Percentiles rank a stretch among this genome's conserved stretches.
These are phyloP conservation scores for Alternaria metachromatica DNA, from an alignment of 2,329 filamentous ascomycete species.

Conservation along the genomic window DNA sequence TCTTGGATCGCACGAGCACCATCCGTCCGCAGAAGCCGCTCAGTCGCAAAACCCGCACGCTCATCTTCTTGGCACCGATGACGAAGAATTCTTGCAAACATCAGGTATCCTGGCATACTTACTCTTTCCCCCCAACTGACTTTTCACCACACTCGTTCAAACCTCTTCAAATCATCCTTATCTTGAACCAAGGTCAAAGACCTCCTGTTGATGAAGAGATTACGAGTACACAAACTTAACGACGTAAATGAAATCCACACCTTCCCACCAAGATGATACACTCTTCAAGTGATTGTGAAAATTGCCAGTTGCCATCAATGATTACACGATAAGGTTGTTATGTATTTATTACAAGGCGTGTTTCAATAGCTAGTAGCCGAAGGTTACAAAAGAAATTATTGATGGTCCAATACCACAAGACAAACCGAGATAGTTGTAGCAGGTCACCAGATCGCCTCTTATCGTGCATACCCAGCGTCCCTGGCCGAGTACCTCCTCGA, in stretches of 20 bases:
- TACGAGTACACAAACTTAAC: background rate
- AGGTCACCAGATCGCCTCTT: background rate
- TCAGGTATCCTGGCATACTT: background rate
- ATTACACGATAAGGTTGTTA: background rate
- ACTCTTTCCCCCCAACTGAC: too few relatives aligned
- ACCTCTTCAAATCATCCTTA: background rate
- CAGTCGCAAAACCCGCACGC: background rate
- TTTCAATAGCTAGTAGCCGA: background rate
- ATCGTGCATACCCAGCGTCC: slow-evolving; percentile 6
- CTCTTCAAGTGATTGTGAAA: background rate
- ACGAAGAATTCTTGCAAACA: background rate
- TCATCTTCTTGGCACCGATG: background rate
- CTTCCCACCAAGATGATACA: background rate
- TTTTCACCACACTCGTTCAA: background rate
- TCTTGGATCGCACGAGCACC: too few relatives aligned
- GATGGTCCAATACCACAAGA: background rate
- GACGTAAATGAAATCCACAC: background rate
- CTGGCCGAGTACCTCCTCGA: background rate
- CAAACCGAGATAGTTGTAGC: background rate
- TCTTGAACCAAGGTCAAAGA: background rate
- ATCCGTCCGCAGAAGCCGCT: background rate
- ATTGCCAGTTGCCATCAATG: background rate
- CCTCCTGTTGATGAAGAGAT: background rate
- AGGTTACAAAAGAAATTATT: background rate
- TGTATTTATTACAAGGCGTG: background rate